Percentiles rank a stretch among this genome's conserved stretches.
These are phyloP conservation scores for Quillaja saponaria DNA, from an alignment of 306 rosid species.

Conservation along the genomic window DNA sequence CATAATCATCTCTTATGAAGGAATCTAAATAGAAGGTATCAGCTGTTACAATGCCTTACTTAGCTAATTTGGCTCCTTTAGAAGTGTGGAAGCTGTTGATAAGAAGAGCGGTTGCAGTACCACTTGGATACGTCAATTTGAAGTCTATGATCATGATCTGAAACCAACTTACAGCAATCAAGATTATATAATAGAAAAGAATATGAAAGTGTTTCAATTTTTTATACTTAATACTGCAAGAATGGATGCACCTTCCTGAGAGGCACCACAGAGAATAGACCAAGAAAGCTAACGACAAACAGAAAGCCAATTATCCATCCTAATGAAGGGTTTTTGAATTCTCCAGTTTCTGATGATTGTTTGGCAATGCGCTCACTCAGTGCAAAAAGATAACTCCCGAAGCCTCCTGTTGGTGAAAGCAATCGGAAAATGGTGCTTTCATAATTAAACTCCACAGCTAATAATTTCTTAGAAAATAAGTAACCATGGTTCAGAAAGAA, in stretches of 20 bases:
- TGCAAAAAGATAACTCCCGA: constrained; percentile 19
- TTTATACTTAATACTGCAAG: not conserved
- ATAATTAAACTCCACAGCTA: no score
- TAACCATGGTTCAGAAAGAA: not conserved
- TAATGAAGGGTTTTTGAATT: constrained; percentile 16
- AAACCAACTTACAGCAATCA: not conserved
- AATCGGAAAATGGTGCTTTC: not conserved
- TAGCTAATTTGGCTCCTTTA: constrained; percentile 2
- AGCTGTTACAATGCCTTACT: not conserved
- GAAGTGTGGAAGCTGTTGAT: constrained; percentile 67
- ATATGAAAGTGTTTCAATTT: not conserved
- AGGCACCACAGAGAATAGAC: constrained; percentile 23
- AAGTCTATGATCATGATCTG: constrained; percentile 59
- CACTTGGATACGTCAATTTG: constrained; percentile 67
- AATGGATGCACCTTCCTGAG: constrained; percentile 7
- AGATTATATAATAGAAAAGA: no score
- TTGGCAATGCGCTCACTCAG: constrained; percentile 8
- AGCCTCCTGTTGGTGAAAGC: constrained; percentile 13
- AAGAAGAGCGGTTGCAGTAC: constrained; percentile 63
- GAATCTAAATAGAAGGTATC: not conserved
- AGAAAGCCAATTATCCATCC: constrained; percentile 24
- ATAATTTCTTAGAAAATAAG: not conserved
- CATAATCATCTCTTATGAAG: not conserved
- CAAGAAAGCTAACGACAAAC: constrained; percentile 18
- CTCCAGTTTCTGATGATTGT: not conserved